Evolutionary conservation across 257 asterid genomes (phyloP).

Genomic region (Apocynum venetum): DNA sequence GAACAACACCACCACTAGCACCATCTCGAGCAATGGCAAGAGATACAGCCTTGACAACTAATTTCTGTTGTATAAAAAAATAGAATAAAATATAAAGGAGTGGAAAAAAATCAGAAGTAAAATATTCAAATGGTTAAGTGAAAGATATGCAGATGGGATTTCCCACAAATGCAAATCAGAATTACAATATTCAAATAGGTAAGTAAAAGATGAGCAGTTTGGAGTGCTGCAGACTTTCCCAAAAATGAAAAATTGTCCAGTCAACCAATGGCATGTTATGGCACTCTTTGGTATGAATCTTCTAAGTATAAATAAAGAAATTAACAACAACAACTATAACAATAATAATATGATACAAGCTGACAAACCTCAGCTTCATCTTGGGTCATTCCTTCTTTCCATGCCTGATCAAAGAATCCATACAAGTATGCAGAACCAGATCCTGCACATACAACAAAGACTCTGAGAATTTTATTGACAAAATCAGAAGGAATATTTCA

Average conservation of each 20-base stretch:
- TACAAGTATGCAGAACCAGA: conserved; percentile 78
- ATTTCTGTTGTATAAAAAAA: conserved; percentile 34
- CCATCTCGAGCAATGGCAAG: conserved; percentile 99
- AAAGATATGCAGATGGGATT: neutral
- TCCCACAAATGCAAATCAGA: neutral
- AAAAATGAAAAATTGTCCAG: neutral
- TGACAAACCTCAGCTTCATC: conserved; percentile 76
- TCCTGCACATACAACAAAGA: conserved; percentile 37
- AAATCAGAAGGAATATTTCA: neutral
- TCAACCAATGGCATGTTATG: neutral
- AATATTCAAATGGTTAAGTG: neutral
- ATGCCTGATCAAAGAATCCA: conserved; percentile 79
- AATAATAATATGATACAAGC: neutral
- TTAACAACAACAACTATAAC: neutral
- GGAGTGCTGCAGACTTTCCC: neutral
- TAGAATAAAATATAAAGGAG: neutral
- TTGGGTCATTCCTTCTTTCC: conserved; percentile 82
- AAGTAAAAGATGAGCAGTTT: neutral
- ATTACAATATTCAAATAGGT: neutral
- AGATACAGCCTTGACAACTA: conserved; percentile 96
- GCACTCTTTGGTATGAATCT: neutral
- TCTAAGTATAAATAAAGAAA: neutral
- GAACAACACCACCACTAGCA: conserved; percentile 97
- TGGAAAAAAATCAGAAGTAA: neutral
- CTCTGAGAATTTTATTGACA: neutral